Evolutionary conservation across 2,329 filamentous ascomycete species (phyloP), one percentile per base, ranked within the genome.

Genomic region (Sarocladiaceae sp.): DNA sequence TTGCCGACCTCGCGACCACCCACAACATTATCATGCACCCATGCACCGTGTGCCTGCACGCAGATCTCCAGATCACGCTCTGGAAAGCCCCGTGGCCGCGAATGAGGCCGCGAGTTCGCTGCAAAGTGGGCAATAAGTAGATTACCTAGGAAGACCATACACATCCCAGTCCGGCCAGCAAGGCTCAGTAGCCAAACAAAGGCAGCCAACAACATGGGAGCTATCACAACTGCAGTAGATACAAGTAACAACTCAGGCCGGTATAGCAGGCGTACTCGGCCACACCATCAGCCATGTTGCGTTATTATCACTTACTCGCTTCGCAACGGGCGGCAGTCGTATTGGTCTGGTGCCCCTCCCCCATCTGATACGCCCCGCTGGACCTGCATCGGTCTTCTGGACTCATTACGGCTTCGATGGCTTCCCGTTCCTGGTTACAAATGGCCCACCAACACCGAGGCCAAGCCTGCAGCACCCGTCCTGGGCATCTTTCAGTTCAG

Each of bases 11-110:
- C 23, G 13, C 3, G 24, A n/a, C n/a, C 11, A 21, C 23, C 10
- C 23, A 27, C 15, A 12, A 20, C 33, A 6, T 13, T 29, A 29
- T 19, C 15, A n/a, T n/a, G n/a, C 37, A 24, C 26, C 23, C 37
- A 41, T 16, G n/a, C 37, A 18, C 37, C 37, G 24, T 16, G 37
- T 27, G 37, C 37, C 37, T 41, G 37, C 23, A 24, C 29, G 37
- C 29, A 41, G 37, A 41, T 41, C 37, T n/a, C 37, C 26, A 41
- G 37, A 41, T 41, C 20, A 41, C 29, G 23, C 37, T 18, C 23
- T n/a, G n/a, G n/a, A n/a, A n/a, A n/a, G n/a, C 4, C 37, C 37
- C 19, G 6, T 16, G 37, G 37, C 37, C 37, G 37, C 37, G 19
- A 11, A 24, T 41, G 37, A 41, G 37, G 37, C 37, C 37, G 24